phyloP scores from a whole-genome alignment of 805 yeast species.

The Yarrowia sp. region DNA sequence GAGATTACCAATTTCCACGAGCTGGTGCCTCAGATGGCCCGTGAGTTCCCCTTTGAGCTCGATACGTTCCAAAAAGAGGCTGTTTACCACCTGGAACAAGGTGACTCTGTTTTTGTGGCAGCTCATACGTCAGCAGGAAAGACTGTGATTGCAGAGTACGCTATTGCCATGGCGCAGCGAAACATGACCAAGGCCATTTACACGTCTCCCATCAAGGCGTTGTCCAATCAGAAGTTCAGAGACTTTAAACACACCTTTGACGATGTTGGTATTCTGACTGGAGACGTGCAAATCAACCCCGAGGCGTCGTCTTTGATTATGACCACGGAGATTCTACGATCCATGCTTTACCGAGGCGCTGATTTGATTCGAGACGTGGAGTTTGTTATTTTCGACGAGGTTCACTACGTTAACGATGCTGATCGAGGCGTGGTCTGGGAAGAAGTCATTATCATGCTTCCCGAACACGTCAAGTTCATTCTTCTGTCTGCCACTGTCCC shows the following conservation, averaged over 20 bases:
- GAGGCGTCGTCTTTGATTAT: conserved; percentile 94
- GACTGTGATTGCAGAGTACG: conserved; percentile 97
- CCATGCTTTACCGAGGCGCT: conserved; percentile 97
- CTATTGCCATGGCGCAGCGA: conserved; percentile 92
- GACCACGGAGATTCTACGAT: conserved; percentile 95
- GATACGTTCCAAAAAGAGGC: conserved; percentile 98
- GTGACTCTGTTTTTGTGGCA: conserved; percentile 97
- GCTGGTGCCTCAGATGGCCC: conserved; percentile 87
- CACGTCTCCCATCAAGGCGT: conserved; percentile 91
- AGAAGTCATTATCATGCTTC: conserved; percentile 95
- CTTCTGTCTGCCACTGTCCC: conserved; percentile 96
- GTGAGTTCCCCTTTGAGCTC: conserved; percentile 90
- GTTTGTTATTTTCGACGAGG: conserved; percentile 96
- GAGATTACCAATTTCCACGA: conserved; percentile 80
- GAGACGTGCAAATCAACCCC: conserved; percentile 96
- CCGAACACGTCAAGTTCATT: conserved; percentile 91
- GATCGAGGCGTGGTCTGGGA: conserved; percentile 99
- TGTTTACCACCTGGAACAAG: conserved; percentile 91
- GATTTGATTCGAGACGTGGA: conserved; percentile 95
- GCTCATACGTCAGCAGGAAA: conserved; percentile 99
- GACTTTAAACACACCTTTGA: conserved; percentile 78
- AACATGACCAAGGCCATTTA: conserved; percentile 96
- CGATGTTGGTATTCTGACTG: conserved; percentile 92
- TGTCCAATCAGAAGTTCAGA: conserved; percentile 85
- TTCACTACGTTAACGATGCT: conserved; percentile 93